A percentile compares a stretch with the other conserved stretches of the same genome.
phyloP scores from a whole-genome alignment of 2,329 filamentous ascomycete genomes.

The Chaetomium strumarium region DNA sequence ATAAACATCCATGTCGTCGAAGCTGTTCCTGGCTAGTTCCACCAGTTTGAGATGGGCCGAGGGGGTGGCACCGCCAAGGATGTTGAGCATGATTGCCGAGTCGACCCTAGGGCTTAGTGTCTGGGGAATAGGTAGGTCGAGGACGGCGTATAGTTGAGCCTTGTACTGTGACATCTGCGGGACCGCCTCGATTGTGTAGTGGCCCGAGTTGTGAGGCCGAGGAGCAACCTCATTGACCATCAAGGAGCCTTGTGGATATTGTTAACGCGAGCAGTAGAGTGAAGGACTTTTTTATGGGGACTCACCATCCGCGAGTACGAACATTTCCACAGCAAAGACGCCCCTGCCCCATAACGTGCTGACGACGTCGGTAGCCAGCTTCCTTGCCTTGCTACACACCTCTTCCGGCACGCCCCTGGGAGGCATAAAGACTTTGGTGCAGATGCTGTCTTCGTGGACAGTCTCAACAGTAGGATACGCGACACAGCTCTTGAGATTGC shows the following conservation, averaged over 20 bases:
- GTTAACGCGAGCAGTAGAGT: conserved; percentile 6
- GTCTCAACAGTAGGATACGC: conserved; percentile 92
- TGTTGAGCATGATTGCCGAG: conserved; percentile 73
- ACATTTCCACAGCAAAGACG: conserved; percentile 96
- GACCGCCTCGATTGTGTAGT: conserved; percentile 91
- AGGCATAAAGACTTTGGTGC: conserved; percentile 85
- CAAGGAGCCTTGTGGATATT: conserved; percentile 46
- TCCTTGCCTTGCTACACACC: conserved; percentile 61
- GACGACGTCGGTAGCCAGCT: conserved; percentile 73
- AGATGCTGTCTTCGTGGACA: conserved; percentile 90
- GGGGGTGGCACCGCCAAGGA: conserved; percentile 62
- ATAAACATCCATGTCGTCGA: conserved; percentile 44
- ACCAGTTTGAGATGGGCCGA: conserved; percentile 55
- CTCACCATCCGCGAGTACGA: conserved; percentile 66
- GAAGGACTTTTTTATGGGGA: neutral
- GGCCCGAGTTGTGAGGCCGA: conserved; percentile 81
- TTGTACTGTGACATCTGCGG: conserved; percentile 85
- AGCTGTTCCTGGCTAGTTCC: conserved; percentile 39
- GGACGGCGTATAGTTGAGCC: conserved; percentile 79
- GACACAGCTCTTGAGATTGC: conserved; percentile 45
- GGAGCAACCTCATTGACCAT: conserved; percentile 85
- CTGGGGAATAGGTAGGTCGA: conserved; percentile 53
- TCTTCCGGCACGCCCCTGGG: conserved; percentile 61
- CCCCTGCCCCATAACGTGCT: conserved; percentile 78
- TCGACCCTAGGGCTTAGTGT: conserved; percentile 53